Conservation (phyloP, 2,329 filamentous ascomycete species). For the Penicillium decumbens region DNA sequence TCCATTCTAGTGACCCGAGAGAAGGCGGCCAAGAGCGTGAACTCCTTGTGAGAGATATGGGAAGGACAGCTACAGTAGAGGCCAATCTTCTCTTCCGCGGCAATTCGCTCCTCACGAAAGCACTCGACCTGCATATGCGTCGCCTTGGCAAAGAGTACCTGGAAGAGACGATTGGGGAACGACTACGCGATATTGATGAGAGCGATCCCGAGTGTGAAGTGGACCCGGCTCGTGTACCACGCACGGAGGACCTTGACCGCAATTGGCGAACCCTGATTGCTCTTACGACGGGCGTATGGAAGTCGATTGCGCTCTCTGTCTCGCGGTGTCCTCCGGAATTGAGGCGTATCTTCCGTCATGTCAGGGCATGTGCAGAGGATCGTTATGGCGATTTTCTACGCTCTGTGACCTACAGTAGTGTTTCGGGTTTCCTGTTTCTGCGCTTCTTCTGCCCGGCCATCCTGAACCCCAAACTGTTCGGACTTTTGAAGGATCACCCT, state of each 20-base stretch:
- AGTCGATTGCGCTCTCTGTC: conserved; percentile 71
- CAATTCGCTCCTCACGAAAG: conserved; percentile 89
- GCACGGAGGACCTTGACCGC: conserved; percentile 66
- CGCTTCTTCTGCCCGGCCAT: conserved; percentile 97
- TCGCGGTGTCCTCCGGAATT: conserved; percentile 73
- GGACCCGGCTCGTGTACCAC: conserved; percentile 72
- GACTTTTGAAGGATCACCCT: conserved; percentile 79
- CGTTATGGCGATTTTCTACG: conserved; percentile 89
- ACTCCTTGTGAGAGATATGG: conserved; percentile 59
- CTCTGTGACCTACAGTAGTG: conserved; percentile 86
- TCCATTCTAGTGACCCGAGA: conserved; percentile 57
- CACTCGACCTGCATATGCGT: conserved; percentile 93
- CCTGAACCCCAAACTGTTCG: conserved; percentile 89
- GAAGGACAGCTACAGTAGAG: conserved; percentile 64
- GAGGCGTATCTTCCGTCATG: conserved; percentile 80
- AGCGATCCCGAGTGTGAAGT: conserved; percentile 91
- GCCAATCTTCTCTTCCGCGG: conserved; percentile 93
- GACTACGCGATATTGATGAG: conserved; percentile 83
- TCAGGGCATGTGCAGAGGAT: conserved; percentile 87
- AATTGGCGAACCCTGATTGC: conserved; percentile 77
- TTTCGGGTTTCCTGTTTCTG: conserved; percentile 90
- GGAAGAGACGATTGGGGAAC: conserved; percentile 78
- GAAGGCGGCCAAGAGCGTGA: conserved; percentile 55
- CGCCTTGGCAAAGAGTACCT: conserved; percentile 88
- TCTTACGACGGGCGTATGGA: conserved; percentile 79